Conservation (phyloP, 1,284 basidiomycete genomes). For the Heterobasidion irregulare region DNA sequence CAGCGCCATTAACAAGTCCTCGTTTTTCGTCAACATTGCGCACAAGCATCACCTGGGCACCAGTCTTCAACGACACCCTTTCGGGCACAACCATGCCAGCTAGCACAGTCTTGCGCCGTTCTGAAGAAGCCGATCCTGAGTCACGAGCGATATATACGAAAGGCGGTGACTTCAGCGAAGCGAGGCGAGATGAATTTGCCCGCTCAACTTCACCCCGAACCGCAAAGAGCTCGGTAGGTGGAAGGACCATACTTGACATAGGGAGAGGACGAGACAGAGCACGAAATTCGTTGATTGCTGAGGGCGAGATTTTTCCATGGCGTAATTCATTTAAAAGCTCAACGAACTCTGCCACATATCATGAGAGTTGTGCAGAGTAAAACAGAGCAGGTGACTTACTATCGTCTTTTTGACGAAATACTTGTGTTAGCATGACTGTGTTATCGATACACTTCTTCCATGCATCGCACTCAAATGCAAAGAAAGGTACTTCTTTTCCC, state of each 20-base stretch:
- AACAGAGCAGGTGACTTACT: constrained; percentile 6
- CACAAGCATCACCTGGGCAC: constrained; percentile 59
- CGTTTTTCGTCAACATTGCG: constrained; percentile 65
- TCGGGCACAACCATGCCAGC: constrained; percentile 68
- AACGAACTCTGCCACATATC: constrained; percentile 57
- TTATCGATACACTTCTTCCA: constrained; percentile 78
- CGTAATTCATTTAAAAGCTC: constrained; percentile 90
- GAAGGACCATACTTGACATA: constrained; percentile 36
- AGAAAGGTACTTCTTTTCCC: constrained; percentile 35
- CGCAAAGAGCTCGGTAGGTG: constrained; percentile 55
- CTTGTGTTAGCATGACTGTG: constrained; percentile 75
- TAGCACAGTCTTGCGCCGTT: constrained; percentile 57
- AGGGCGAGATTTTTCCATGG: constrained; percentile 45
- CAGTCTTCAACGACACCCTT: constrained; percentile 48
- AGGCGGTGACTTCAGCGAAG: constrained; percentile 9
- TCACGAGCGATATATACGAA: constrained; percentile 11
- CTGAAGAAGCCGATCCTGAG: constrained; percentile 13
- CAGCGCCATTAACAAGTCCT: constrained; percentile 66
- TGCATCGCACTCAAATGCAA: constrained; percentile 84
- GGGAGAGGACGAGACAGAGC: constrained; percentile 24
- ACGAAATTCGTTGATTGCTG: constrained; percentile 39
- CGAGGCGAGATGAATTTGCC: constrained; percentile 38
- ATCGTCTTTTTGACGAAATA: constrained; percentile 17
- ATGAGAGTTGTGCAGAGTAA: neutral
- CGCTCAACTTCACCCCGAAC: constrained; percentile 58